Conservation (phyloP, 2,329 filamentous ascomycete genomes). For the Niveomyces coronatus region DNA sequence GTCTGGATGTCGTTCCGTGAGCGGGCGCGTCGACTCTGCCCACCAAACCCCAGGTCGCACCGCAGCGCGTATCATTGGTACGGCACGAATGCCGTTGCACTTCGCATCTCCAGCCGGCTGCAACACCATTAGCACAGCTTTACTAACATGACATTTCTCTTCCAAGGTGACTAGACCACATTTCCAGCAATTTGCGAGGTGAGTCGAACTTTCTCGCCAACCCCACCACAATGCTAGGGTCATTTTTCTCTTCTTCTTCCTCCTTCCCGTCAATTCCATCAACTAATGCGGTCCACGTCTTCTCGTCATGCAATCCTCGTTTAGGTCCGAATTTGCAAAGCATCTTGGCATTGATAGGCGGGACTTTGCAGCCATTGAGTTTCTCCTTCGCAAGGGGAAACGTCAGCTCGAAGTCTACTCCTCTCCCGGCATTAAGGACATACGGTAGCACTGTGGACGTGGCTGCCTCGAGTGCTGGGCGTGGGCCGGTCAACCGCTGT, state of each 20-base stretch:
- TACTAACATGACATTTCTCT: constrained; percentile 11
- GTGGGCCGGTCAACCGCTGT: constrained; percentile 2
- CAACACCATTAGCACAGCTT: constrained; percentile 4
- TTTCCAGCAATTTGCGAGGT: constrained; percentile 57
- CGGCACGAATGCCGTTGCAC: too few species aligned
- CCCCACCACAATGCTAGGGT: too few species aligned
- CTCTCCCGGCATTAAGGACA: constrained; percentile 70
- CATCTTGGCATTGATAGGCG: constrained; percentile 62
- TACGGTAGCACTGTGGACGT: constrained; percentile 30
- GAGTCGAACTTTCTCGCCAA: constrained; percentile 17
- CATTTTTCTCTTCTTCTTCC: too few species aligned
- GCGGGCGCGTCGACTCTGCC: too few species aligned
- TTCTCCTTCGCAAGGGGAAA: constrained; percentile 68
- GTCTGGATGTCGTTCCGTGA: too few species aligned
- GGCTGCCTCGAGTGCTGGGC: constrained; percentile 1
- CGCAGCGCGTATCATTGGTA: too few species aligned
- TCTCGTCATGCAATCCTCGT: neutral
- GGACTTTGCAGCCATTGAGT: constrained; percentile 80
- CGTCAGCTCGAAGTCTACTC: constrained; percentile 75
- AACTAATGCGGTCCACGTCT: too few species aligned
- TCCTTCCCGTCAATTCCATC: too few species aligned
- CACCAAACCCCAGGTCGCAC: too few species aligned
- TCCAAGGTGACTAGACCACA: constrained; percentile 44
- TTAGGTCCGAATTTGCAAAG: constrained; percentile 67
- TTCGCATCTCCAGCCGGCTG: neutral